phyloP scores from a whole-genome alignment of 441 rosid genomes.

The Jatropha podagrica region DNA sequence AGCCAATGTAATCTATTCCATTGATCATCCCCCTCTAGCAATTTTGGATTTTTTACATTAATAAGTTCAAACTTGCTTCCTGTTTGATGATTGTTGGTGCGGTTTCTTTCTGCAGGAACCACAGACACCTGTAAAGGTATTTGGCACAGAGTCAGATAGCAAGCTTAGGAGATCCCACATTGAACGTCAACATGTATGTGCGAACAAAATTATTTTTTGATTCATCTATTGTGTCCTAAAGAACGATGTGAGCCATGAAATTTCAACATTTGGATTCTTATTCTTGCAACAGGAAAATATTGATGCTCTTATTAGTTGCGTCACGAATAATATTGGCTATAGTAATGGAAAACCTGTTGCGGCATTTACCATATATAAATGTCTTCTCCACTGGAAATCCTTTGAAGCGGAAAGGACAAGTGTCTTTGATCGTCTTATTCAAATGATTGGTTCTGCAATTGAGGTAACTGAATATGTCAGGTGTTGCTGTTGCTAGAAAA shows the following conservation, averaged over 20 bases:
- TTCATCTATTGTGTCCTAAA: conserved; percentile 25
- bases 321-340: conserved; percentile 68
- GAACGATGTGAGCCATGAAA: conserved; percentile 11
- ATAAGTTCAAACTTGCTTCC: background rate
- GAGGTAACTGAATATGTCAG: conserved; percentile 53
- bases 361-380: conserved; percentile 88
- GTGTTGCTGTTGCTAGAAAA: conserved; percentile 6
- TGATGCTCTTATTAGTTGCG: conserved; percentile 84
- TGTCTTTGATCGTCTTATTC: conserved; percentile 96
- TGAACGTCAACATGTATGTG: conserved; percentile 88
- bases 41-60: background rate
- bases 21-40: conserved; percentile 19
- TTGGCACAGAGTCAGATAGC: conserved; percentile 73
- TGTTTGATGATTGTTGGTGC: conserved; percentile 16
- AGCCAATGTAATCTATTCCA: conserved; percentile 49
- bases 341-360: conserved; percentile 92
- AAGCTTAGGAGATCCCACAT: conserved; percentile 65
- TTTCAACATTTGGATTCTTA: conserved; percentile 20
- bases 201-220: conserved; percentile 18
- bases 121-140: conserved; percentile 58
- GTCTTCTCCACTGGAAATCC: conserved; percentile 97
- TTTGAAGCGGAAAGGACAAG: conserved; percentile 97
- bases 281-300: conserved; percentile 74
- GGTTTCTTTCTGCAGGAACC: conserved; percentile 52
- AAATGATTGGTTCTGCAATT: conserved; percentile 96